Evolutionary conservation across 768 basidiomycete species (phyloP), one percentile per base, ranked within the genome.

Genomic region (Trametopsis cervina): DNA sequence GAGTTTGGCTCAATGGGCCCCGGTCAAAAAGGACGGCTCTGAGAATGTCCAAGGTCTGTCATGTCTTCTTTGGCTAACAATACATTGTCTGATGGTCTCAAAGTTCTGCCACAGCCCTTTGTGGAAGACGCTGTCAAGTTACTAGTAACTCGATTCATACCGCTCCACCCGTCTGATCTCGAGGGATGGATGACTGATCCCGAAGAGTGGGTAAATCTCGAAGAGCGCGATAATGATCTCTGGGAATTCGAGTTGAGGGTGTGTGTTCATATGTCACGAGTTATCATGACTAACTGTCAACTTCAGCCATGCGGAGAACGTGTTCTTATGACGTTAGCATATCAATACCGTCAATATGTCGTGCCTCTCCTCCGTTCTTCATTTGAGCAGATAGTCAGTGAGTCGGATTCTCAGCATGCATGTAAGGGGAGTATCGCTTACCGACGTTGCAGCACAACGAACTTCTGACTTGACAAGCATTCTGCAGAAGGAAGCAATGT

Each of bases 171-270:
- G 4, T 67, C 74, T 1, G 95, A 97, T 63, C 73, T 97, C 9
- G 80, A 90, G 54, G 76, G 75, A 4, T 92, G 94, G 89, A 73
- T 83, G 66, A 74, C 76, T 13, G 90, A 94, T 61, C 92, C 94
- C 0, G 95, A 99, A 69, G 89, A 94, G 57, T 99, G 92, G 90
- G 78, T 95, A 10, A 89, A 90, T 50, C 65, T 80, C 9, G 92
- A 97, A 64, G 90, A 91, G 50, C 83, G 83, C 54, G 91, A 92
- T 54, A 87, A 81, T 37, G 92, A 94, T 33, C 81, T 88, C 49
- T 97, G 94, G 93, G 85, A 93, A 57, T 97, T 78, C 58, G 91
- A 95, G 57, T 79, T 96, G 50, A 76, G 95, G 54, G 93, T 95
- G 58, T 23, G 83, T 50, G 36, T 47, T 50, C 20, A 20, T 44